phyloP scores from a whole-genome alignment of 75 land plant genomes.

The Picea sitchensis region DNA sequence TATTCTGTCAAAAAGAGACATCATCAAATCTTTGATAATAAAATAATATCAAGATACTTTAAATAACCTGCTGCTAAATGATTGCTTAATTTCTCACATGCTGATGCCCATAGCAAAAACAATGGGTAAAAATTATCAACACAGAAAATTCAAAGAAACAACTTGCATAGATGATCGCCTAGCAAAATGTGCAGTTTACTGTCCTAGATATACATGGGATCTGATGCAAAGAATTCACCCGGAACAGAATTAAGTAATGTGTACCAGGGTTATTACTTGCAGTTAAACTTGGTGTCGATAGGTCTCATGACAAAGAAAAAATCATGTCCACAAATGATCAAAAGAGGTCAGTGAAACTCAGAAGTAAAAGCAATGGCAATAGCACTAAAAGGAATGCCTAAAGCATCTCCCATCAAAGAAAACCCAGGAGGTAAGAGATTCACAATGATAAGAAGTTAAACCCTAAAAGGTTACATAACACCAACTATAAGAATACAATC shows the following conservation, averaged over 20 bases:
- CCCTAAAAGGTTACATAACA: too few relatives aligned
- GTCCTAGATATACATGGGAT: neutral
- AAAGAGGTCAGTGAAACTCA: too few relatives aligned
- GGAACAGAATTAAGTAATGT: too few relatives aligned
- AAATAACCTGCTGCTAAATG: neutral
- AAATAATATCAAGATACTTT: neutral
- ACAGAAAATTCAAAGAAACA: neutral
- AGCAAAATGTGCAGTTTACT: neutral
- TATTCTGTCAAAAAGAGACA: constrained; percentile 29
- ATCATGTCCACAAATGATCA: too few relatives aligned
- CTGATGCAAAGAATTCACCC: neutral
- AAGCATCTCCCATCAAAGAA: too few relatives aligned
- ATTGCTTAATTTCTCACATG: neutral
- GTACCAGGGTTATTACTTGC: neutral
- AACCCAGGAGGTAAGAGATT: too few relatives aligned
- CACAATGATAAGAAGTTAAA: too few relatives aligned
- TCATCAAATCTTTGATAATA: neutral
- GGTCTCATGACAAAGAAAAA: neutral
- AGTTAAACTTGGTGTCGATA: neutral
- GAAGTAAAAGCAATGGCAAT: too few relatives aligned
- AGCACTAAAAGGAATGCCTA: too few relatives aligned
- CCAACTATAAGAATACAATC: too few relatives aligned
- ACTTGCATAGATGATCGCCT: neutral
- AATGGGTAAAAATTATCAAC: neutral
- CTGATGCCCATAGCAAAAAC: neutral